A percentile compares a stretch with the other conserved stretches of the same genome.
phyloP scores from a whole-genome alignment of 306 rosid species.

The Gastrolobium bilobum region DNA sequence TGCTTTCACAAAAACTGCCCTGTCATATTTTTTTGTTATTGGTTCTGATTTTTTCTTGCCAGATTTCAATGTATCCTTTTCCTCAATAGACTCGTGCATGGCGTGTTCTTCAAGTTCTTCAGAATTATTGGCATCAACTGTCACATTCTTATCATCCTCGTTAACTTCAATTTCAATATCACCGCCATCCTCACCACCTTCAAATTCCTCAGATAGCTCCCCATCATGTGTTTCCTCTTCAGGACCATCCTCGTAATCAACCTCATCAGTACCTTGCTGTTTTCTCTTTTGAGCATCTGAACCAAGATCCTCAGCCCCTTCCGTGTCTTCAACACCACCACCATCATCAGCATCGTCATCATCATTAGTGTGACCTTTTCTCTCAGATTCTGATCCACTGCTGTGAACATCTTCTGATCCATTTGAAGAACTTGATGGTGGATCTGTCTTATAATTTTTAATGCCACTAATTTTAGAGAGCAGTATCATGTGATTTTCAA shows the following conservation, averaged over 20 bases:
- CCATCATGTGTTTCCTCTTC: constrained; percentile 65
- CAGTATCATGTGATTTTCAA: constrained; percentile 66
- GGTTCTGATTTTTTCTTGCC: constrained; percentile 33
- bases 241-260: constrained; percentile 87
- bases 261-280: constrained; percentile 77
- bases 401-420: constrained; percentile 55
- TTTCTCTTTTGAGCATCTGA: constrained; percentile 76
- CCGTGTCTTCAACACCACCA: constrained; percentile 60
- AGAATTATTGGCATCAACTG: constrained; percentile 46
- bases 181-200: neutral
- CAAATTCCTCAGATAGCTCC: constrained; percentile 57
- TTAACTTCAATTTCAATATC: constrained; percentile 38
- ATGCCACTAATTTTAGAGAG: constrained; percentile 85
- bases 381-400: constrained; percentile 51
- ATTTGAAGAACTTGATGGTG: constrained; percentile 49
- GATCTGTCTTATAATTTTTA: constrained; percentile 49
- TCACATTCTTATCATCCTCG: constrained; percentile 50
- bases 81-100: constrained; percentile 41
- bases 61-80: constrained; percentile 39
- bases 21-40: constrained; percentile 53
- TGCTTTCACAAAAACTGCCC: constrained; percentile 65
- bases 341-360: constrained; percentile 52
- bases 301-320: constrained; percentile 80
- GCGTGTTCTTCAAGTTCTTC: constrained; percentile 38
- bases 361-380: constrained; percentile 45